Evolutionary conservation across 2,329 filamentous ascomycete species (phyloP), one percentile per base, ranked within the genome.

Genomic region (Xylaria sp.): DNA sequence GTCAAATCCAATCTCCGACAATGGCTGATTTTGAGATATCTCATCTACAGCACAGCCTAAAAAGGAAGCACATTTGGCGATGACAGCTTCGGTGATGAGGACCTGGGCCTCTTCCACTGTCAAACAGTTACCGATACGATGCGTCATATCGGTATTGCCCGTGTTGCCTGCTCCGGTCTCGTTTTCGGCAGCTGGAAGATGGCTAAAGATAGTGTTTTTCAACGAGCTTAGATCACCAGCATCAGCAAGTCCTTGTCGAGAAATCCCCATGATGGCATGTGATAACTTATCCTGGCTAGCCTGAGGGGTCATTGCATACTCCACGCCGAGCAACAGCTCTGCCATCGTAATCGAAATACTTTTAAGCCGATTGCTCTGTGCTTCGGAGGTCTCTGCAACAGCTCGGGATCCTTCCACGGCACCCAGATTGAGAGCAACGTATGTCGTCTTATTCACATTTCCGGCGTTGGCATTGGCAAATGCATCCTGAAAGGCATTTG

Each of bases 401-500:
- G 63, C 48, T 23, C 54, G 66, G 0, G 69, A 68, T 15, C 69
- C 64, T 46, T 71, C 71, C 20, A 73, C 61, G 6, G 65, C 65
- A 23, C 65, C 65, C 38, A 71, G 51, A 26, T 69, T 71, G 31
- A 73, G 48, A 48, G 70, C 58, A 7, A 65, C 59, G 38, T 70
- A 73, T 10, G 53, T 61, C 11, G 65, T 70, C 26, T 63, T 6
- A 15, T 40, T 57, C 17, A 17, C 15, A 36, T 56, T 61, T 26
- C 31, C 42, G 9, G 57, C 51, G 11, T 63, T 61, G 5, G 64
- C 40, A 23, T 62, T 68, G 26, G 69, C 71, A 15, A 71, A 74
- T 6, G 66, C 67, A 49, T 74, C 71, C 49, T 66, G 68, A 69
- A 70, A 72, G 11, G 66, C 67, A 68, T 73, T 75, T n/a, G 51